phyloP scores from a whole-genome alignment of 306 rosid genomes.

The Cicer arietinum region DNA sequence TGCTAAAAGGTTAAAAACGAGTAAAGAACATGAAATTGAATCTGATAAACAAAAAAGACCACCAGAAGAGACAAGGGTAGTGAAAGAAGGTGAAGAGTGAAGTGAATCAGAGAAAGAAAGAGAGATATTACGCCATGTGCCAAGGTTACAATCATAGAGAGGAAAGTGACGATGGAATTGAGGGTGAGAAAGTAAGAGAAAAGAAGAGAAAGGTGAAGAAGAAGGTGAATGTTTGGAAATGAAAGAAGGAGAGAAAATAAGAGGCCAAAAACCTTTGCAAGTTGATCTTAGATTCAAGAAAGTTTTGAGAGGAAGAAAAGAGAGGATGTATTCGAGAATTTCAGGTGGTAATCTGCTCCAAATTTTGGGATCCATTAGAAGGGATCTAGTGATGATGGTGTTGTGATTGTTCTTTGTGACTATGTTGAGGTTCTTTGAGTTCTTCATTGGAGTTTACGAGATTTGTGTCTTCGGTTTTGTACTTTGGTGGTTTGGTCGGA shows the following conservation, averaged over 20 bases:
- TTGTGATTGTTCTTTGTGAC: neutral
- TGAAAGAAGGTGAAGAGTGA: slow-evolving; percentile 43
- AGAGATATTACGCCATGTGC: slow-evolving; percentile 67
- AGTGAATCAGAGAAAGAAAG: slow-evolving; percentile 56
- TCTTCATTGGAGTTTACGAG: slow-evolving; percentile 42
- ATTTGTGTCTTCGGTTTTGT: neutral
- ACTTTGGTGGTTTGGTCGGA: slow-evolving; percentile 14
- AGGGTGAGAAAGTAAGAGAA: slow-evolving; percentile 84
- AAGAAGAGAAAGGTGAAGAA: slow-evolving; percentile 67
- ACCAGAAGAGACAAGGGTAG: slow-evolving; percentile 65
- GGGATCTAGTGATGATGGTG: neutral
- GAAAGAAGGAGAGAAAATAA: slow-evolving; percentile 73
- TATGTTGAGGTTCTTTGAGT: slow-evolving; percentile 2
- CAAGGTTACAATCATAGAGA: slow-evolving; percentile 66
- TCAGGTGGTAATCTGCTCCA: slow-evolving; percentile 83
- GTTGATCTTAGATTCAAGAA: slow-evolving; percentile 77
- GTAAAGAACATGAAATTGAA: slow-evolving; percentile 56
- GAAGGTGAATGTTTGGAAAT: slow-evolving; percentile 60
- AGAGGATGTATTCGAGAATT: slow-evolving; percentile 70
- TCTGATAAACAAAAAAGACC: slow-evolving; percentile 76
- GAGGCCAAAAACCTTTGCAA: slow-evolving; percentile 73
- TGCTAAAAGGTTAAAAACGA: slow-evolving; percentile 69
- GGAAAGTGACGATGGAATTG: slow-evolving; percentile 62
- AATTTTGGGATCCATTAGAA: slow-evolving; percentile 72
- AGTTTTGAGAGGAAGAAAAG: slow-evolving; percentile 71